These are phyloP conservation scores for Populus hybrid DNA, from an alignment of 441 rosid species.

Conservation along the genomic window DNA sequence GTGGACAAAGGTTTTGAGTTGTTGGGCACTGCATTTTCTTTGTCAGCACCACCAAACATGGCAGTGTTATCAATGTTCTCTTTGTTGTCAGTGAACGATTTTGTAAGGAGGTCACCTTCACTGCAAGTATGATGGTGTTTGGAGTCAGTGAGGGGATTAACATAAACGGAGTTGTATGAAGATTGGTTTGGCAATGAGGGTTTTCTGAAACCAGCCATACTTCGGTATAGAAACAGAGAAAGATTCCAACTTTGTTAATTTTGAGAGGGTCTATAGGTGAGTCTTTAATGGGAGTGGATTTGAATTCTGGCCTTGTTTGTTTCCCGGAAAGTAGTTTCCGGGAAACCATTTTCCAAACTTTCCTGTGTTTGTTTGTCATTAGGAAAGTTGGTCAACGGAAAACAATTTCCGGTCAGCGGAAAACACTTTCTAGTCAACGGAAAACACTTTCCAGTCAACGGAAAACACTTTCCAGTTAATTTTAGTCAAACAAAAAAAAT, in stretches of 20 bases:
- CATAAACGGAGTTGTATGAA: constrained; percentile 35
- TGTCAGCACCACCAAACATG: constrained; percentile 23
- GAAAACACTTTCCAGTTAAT: too few relatives aligned
- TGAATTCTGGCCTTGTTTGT: too few relatives aligned
- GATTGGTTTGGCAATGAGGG: constrained; percentile 26
- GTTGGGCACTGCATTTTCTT: constrained; percentile 37
- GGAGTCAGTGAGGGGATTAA: constrained; percentile 37
- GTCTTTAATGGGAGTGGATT: neutral
- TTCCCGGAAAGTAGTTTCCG: too few relatives aligned
- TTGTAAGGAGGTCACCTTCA: constrained; percentile 30
- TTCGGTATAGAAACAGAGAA: neutral
- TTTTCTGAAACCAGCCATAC: constrained; percentile 27
- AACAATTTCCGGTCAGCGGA: too few relatives aligned
- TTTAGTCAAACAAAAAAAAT: too few relatives aligned
- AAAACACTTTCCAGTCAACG: too few relatives aligned
- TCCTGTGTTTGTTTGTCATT: too few relatives aligned
- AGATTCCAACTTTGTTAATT: neutral
- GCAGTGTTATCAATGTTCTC: constrained; percentile 53
- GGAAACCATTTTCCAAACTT: too few relatives aligned
- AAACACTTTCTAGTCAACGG: too few relatives aligned
- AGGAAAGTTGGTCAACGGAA: too few relatives aligned
- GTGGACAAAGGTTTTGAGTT: constrained; percentile 39
- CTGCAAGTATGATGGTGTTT: constrained; percentile 44
- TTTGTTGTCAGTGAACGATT: constrained; percentile 34
- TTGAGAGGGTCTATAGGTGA: neutral